Percentiles rank a stretch among this genome's conserved stretches.
phyloP scores from a whole-genome alignment of 768 basidiomycete genomes.

The Saitozyma podzolica region DNA sequence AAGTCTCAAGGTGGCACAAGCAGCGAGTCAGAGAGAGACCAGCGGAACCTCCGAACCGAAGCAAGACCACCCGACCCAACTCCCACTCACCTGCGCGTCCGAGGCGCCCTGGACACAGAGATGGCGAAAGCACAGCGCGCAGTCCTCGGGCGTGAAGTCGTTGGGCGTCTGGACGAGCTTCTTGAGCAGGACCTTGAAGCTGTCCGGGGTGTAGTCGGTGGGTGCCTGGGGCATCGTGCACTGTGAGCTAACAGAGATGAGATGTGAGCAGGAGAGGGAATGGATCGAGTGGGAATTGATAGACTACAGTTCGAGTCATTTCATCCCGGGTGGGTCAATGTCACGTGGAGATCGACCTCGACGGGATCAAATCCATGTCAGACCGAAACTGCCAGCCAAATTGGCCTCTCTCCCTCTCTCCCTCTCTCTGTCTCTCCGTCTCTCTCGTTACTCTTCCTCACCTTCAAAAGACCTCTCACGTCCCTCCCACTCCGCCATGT shows the following conservation, averaged over 20 bases:
- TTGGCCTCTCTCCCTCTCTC: too few relatives aligned
- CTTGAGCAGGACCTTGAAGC: constrained; percentile 73
- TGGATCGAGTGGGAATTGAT: too few relatives aligned
- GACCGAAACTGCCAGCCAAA: too few relatives aligned
- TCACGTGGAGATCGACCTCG: too few relatives aligned
- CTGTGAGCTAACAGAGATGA: too few relatives aligned
- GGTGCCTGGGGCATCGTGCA: too few relatives aligned
- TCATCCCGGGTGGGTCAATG: too few relatives aligned
- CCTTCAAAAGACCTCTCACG: not conserved
- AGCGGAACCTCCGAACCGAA: too few relatives aligned
- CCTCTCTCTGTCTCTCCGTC: not conserved
- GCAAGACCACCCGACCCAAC: not conserved
- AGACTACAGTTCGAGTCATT: too few relatives aligned
- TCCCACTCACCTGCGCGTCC: constrained; percentile 47
- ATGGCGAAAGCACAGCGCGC: constrained; percentile 70
- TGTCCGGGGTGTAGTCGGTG: constrained; percentile 62
- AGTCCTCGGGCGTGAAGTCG: constrained; percentile 61
- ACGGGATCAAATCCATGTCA: too few relatives aligned
- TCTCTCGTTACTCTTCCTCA: constrained; percentile 10
- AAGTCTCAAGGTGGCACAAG: not conserved
- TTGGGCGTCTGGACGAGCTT: constrained; percentile 60
- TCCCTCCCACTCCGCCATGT: constrained; percentile 1
- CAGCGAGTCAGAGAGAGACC: too few relatives aligned
- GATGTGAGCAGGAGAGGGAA: too few relatives aligned
- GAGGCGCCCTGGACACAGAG: constrained; percentile 44